phyloP scores from a whole-genome alignment of 2,329 filamentous ascomycete genomes.

The Nemania sp. region DNA sequence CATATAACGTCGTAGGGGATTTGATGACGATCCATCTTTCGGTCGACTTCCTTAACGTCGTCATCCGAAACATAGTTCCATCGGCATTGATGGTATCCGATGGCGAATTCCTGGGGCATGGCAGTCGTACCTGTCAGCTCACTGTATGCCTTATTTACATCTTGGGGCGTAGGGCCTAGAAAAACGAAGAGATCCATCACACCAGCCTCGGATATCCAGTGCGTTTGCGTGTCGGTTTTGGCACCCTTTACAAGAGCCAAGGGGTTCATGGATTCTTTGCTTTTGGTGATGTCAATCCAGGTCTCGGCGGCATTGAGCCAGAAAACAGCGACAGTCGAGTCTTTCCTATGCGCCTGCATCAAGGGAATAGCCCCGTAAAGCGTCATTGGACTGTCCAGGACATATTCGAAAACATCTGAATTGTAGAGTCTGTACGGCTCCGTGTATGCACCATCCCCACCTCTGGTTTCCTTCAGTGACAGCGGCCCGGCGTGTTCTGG shows the following conservation, averaged over 20 bases:
- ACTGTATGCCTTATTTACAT: slow-evolving; percentile 79
- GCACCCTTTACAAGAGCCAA: slow-evolving; percentile 70
- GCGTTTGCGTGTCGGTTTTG: slow-evolving; percentile 80
- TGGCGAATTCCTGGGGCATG: slow-evolving; percentile 87
- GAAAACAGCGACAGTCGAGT: slow-evolving; percentile 92
- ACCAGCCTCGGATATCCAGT: slow-evolving; percentile 95
- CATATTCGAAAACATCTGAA: slow-evolving; percentile 95
- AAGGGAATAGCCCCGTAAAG: slow-evolving; percentile 96
- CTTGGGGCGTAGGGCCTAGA: slow-evolving; percentile 82
- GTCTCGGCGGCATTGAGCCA: slow-evolving; percentile 98
- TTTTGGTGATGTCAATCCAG: slow-evolving; percentile 93
- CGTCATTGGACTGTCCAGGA: slow-evolving; percentile 97
- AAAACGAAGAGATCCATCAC: slow-evolving; percentile 93
- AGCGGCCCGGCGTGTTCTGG: slow-evolving; percentile 89
- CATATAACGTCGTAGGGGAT: slow-evolving; percentile 99
- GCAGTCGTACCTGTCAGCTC: slow-evolving; percentile 91
- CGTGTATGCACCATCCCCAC: slow-evolving; percentile 79
- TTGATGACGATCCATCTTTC: slow-evolving; percentile 91
- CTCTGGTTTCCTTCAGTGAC: slow-evolving; percentile 86
- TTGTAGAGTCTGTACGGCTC: slow-evolving; percentile 97
- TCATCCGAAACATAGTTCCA: slow-evolving; percentile 99
- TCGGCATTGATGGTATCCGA: slow-evolving; percentile 95
- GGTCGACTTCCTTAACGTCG: slow-evolving; percentile 94
- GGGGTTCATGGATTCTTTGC: slow-evolving; percentile 72
- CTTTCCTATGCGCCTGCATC: slow-evolving; percentile 95